Evolutionary conservation across 2,329 filamentous ascomycete species (phyloP).

Genomic region (Trichoderma afroharzianum): DNA sequence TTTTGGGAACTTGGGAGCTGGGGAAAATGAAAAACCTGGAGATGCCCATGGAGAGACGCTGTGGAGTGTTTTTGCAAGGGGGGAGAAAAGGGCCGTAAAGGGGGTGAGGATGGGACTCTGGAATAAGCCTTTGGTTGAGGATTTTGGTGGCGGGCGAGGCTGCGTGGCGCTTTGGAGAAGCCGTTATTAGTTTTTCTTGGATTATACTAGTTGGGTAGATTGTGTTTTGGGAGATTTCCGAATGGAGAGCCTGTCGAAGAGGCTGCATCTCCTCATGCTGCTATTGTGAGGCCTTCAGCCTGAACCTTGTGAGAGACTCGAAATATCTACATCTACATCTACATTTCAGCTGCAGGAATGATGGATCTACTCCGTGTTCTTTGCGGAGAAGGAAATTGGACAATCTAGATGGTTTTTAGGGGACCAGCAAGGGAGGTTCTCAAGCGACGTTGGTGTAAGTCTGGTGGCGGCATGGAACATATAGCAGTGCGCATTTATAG

Average conservation of each 20-base stretch:
- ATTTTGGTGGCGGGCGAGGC: neutral
- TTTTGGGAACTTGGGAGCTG: neutral
- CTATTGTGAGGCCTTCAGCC: neutral
- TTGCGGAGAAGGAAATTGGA: neutral
- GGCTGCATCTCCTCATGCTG: neutral
- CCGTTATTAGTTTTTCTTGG: neutral
- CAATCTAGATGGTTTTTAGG: neutral
- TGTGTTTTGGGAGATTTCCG: neutral
- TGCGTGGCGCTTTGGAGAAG: neutral
- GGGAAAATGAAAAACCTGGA: neutral
- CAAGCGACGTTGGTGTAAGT: neutral
- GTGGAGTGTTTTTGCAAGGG: neutral
- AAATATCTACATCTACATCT: neutral
- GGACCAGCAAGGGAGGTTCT: neutral
- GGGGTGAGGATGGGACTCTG: neutral
- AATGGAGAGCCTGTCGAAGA: neutral
- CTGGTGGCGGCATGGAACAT: neutral
- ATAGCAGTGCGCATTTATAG: neutral
- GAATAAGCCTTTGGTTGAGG: neutral
- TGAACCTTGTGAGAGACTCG: neutral
- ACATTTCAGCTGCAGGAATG: too few relatives aligned
- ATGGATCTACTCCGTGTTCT: accelerated
- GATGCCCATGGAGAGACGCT: neutral
- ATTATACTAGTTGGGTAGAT: neutral
- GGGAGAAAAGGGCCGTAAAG: neutral